Percentiles rank a stretch among this genome's conserved stretches.
Evolutionary conservation across 306 rosid species (phyloP).

Genomic region (Citrullus colocynthis): DNA sequence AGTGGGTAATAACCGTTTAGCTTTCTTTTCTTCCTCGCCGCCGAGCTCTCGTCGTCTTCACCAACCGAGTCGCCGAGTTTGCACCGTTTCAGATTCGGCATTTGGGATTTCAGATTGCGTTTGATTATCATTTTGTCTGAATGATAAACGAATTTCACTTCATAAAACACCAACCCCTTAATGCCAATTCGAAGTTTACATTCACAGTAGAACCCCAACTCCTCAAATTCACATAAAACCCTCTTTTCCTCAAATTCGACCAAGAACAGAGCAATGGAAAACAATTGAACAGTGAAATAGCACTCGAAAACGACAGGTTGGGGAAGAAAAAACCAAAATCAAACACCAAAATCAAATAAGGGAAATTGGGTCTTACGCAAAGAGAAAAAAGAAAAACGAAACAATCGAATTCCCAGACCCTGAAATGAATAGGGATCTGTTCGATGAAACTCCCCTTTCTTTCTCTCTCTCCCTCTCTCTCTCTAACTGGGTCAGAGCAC

Average conservation of each 20-base stretch:
- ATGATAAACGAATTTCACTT: constrained; percentile 5
- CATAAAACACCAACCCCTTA: constrained; percentile 9
- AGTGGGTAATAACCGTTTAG: constrained; percentile 62
- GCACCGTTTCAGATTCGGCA: constrained; percentile 93
- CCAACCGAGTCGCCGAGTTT: constrained; percentile 53
- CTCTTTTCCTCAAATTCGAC: constrained; percentile 18
- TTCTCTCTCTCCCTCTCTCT: background rate
- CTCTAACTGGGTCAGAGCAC: constrained; percentile 22
- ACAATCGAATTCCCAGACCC: constrained; percentile 27
- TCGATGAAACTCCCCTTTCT: constrained; percentile 9
- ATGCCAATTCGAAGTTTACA: constrained; percentile 22
- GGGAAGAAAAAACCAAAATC: constrained; percentile 2
- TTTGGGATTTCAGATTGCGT: constrained; percentile 84
- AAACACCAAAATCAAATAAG: constrained; percentile 13
- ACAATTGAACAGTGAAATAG: constrained; percentile 6
- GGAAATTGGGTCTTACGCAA: constrained; percentile 13
- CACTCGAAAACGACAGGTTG: background rate
- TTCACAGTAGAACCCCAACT: constrained; percentile 13
- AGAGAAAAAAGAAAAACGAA: constrained; percentile 14
- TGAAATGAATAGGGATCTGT: constrained; percentile 61
- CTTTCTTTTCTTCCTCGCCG: constrained; percentile 65
- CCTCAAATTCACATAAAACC: constrained; percentile 45
- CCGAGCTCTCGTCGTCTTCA: constrained; percentile 54
- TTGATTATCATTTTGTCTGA: constrained; percentile 63
- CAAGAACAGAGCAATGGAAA: constrained; percentile 58